phyloP scores from a whole-genome alignment of 805 yeast genomes.

The Danielozyma ontarioensis region DNA sequence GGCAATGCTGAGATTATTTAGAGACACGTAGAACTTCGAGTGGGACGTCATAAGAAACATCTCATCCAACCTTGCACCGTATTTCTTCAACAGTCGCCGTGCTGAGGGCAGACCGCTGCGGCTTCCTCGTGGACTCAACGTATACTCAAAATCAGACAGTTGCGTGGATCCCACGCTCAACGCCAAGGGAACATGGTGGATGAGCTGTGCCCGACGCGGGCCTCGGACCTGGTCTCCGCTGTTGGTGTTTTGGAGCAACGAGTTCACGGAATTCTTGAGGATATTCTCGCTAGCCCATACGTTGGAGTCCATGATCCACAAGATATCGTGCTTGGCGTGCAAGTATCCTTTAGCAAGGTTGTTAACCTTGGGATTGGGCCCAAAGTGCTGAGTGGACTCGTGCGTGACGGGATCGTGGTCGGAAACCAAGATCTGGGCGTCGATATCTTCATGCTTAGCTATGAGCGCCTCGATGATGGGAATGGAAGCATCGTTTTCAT shows the following conservation, averaged over 20 bases:
- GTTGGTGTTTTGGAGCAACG: conserved; percentile 44
- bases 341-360: conserved; percentile 78
- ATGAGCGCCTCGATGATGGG: conserved; percentile 50
- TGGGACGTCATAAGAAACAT: conserved; percentile 82
- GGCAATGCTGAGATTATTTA: conserved; percentile 68
- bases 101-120: neutral
- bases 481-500: conserved; percentile 57
- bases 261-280: conserved; percentile 56
- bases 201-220: conserved; percentile 50
- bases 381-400: conserved; percentile 43
- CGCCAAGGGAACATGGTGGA: conserved; percentile 80
- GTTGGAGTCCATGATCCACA: conserved; percentile 86
- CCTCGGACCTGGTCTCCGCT: conserved; percentile 38
- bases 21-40: conserved; percentile 75
- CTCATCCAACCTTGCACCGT: conserved; percentile 74
- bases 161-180: conserved; percentile 24
- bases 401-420: conserved; percentile 8
- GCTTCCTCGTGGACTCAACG: conserved; percentile 11
- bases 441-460: conserved; percentile 47
- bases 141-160: conserved; percentile 19
- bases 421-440: conserved; percentile 51
- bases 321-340: conserved; percentile 60
- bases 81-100: conserved; percentile 15
- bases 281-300: conserved; percentile 72
- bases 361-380: conserved; percentile 88